A percentile compares a stretch with the other conserved stretches of the same genome.
phyloP scores from a whole-genome alignment of 306 rosid genomes.

The Hippophae tibetana region DNA sequence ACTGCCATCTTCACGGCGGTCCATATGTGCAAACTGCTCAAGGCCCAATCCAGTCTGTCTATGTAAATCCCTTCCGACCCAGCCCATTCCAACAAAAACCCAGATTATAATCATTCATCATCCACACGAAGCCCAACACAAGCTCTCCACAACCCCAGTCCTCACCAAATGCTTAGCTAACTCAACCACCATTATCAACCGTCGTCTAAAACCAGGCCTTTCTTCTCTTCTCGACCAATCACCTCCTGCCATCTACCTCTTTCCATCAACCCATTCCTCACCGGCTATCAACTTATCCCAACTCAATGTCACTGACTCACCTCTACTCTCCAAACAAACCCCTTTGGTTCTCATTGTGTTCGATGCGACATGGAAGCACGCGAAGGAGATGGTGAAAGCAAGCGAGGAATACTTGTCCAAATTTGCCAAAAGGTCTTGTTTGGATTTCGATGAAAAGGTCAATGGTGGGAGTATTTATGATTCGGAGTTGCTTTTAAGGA shows the following conservation, averaged over 20 bases:
- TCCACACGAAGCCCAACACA: slow-evolving; percentile 86
- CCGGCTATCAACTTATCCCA: slow-evolving; percentile 36
- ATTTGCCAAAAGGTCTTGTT: slow-evolving; percentile 56
- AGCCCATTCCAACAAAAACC: slow-evolving; percentile 53
- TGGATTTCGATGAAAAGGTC: slow-evolving; percentile 39
- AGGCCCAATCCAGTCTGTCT: slow-evolving; percentile 73
- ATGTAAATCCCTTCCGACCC: slow-evolving; percentile 56
- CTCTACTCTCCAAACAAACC: background rate
- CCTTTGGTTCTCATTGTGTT: slow-evolving; percentile 47
- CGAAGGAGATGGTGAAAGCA: slow-evolving; percentile 76
- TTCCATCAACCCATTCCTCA: slow-evolving; percentile 49
- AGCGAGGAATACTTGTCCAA: slow-evolving; percentile 54
- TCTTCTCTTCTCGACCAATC: slow-evolving; percentile 50
- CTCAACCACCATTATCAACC: slow-evolving; percentile 53
- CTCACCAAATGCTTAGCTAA: slow-evolving; percentile 59
- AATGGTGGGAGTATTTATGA: slow-evolving; percentile 66
- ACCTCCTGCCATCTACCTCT: slow-evolving; percentile 55
- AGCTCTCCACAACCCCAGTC: slow-evolving; percentile 84
- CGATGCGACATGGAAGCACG: slow-evolving; percentile 92
- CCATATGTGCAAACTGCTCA: slow-evolving; percentile 52
- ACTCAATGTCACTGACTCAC: background rate
- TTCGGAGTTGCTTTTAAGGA: slow-evolving; percentile 67
- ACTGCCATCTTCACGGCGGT: slow-evolving; percentile 6
- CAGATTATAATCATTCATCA: slow-evolving; percentile 65
- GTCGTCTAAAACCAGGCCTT: slow-evolving; percentile 58